phyloP scores from a whole-genome alignment of 805 yeast genomes.

The Kregervanrija delftensis region DNA sequence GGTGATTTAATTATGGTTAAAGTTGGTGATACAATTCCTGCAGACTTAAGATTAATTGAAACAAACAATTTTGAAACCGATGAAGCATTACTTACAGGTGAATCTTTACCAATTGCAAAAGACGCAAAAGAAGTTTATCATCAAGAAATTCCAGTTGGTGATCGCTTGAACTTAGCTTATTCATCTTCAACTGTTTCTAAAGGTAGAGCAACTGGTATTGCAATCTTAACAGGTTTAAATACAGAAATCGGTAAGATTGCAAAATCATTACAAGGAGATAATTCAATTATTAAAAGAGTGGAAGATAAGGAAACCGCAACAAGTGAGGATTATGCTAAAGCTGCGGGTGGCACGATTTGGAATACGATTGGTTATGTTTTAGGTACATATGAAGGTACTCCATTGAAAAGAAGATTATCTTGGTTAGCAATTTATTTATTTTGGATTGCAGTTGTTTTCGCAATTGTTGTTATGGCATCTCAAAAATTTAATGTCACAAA shows the following conservation, averaged over 20 bases:
- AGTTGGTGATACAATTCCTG: conserved; percentile 74
- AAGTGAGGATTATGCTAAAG: conserved; percentile 40
- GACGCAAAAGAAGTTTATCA: conserved; percentile 34
- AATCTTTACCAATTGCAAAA: conserved; percentile 67
- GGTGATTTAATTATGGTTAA: conserved; percentile 60
- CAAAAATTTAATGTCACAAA: conserved; percentile 67
- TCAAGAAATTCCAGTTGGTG: conserved; percentile 55
- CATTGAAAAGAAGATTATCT: conserved; percentile 68
- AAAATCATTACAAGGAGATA: conserved; percentile 40
- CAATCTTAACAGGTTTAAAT: conserved; percentile 55
- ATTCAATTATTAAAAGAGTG: conserved; percentile 32
- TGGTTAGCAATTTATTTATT: conserved; percentile 70
- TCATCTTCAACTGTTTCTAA: conserved; percentile 65
- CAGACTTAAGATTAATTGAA: conserved; percentile 57
- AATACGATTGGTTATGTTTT: conserved; percentile 61
- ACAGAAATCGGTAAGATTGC: conserved; percentile 79
- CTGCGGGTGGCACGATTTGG: conserved; percentile 40
- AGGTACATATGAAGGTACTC: conserved; percentile 77
- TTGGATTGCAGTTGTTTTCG: conserved; percentile 74
- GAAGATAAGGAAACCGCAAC: conserved; percentile 37
- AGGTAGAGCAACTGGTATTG: conserved; percentile 70
- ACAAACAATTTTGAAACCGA: conserved; percentile 66
- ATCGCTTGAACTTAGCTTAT: conserved; percentile 64
- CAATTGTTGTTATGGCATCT: conserved; percentile 81
- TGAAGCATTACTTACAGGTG: conserved; percentile 89